Percentiles rank a stretch among this genome's conserved stretches.
Evolutionary conservation across 176 grass and related monocot species (phyloP).

Genomic region (Zea mays): Zm-B73-REFERENCE-NAM-5.0 NC_050105.1:5219001-5219500

Average conservation of each 20-base stretch:
- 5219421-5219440: conserved; percentile 40
- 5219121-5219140: conserved; percentile 25
- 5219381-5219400: conserved; percentile 55
- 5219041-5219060: conserved; percentile 92
- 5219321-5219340: conserved; percentile 47
- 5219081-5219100: conserved; percentile 73
- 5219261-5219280: conserved; percentile 38
- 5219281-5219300: conserved; percentile 46
- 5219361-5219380: conserved; percentile 50
- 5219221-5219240: conserved; percentile 60
- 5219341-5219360: conserved; percentile 42
- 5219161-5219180: conserved; percentile 7
- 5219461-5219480: conserved; percentile 23
- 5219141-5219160: conserved; percentile 4
- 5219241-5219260: not conserved
- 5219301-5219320: conserved; percentile 49
- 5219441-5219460: conserved; percentile 7
- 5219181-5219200: conserved; percentile 45
- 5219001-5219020: conserved; percentile 80
- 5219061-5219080: conserved; percentile 76
- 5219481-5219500: conserved; percentile 16
- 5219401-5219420: conserved; percentile 44
- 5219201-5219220: conserved; percentile 83
- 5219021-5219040: conserved; percentile 82
- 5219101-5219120: conserved; percentile 55